A percentile compares a stretch with the other conserved stretches of the same genome.
Evolutionary conservation across 768 basidiomycete genomes (phyloP).

Genomic region (Mycena sanguinolenta): DNA sequence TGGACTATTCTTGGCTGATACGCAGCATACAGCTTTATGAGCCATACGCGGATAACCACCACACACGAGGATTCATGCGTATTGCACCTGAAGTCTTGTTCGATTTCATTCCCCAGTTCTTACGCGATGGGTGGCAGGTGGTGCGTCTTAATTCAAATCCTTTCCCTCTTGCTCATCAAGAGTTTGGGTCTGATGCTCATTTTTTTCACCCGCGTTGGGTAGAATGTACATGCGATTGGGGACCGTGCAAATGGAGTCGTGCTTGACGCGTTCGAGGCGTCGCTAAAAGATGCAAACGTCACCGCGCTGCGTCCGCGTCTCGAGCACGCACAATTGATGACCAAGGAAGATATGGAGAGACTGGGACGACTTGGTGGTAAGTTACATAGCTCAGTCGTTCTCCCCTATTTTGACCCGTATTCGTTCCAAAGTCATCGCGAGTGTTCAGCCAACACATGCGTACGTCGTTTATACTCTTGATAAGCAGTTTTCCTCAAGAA

Average conservation of each 20-base stretch:
- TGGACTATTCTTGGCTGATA: background rate
- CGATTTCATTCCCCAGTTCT: constrained; percentile 61
- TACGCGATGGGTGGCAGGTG: constrained; percentile 71
- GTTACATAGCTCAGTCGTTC: constrained; percentile 40
- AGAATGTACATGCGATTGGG: constrained; percentile 93
- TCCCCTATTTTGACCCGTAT: background rate
- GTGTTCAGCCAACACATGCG: constrained; percentile 95
- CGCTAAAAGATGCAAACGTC: constrained; percentile 60
- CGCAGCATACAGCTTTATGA: constrained; percentile 58
- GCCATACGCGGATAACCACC: constrained; percentile 71
- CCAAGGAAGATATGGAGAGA: constrained; percentile 74
- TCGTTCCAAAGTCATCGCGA: constrained; percentile 77
- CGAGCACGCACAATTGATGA: constrained; percentile 95
- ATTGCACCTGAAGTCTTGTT: constrained; percentile 59
- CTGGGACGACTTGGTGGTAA: constrained; percentile 80
- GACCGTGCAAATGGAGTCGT: constrained; percentile 91
- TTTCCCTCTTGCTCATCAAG: background rate
- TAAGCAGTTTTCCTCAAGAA: background rate
- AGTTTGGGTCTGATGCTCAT: background rate
- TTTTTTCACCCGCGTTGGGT: too few species aligned
- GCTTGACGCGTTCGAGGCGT: constrained; percentile 86
- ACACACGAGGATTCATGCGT: constrained; percentile 70
- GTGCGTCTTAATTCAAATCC: background rate
- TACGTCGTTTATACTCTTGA: constrained; percentile 51
- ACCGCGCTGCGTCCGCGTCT: constrained; percentile 78